Evolutionary conservation across 768 basidiomycete genomes (phyloP).

Genomic region (Lentinula edodes): DNA sequence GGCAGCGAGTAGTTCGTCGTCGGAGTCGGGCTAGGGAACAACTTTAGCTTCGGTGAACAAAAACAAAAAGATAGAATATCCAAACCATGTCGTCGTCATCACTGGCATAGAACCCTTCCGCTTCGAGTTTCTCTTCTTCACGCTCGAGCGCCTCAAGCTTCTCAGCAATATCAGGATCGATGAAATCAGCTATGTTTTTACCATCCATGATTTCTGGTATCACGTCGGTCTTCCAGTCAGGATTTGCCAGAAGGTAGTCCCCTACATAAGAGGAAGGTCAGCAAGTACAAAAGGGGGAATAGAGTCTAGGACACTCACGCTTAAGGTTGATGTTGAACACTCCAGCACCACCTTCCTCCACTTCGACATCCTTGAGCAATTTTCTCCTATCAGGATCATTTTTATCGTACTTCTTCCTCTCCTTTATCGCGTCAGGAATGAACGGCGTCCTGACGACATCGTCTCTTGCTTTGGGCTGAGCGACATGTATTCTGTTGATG

Average conservation of each 20-base stretch:
- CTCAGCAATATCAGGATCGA: constrained; percentile 95
- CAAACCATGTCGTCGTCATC: constrained; percentile 74
- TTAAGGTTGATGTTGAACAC: constrained; percentile 89
- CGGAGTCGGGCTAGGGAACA: constrained; percentile 44
- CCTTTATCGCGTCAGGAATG: constrained; percentile 82
- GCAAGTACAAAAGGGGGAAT: neutral
- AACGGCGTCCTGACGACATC: constrained; percentile 83
- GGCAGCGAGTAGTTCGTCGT: constrained; percentile 77
- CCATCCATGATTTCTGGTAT: constrained; percentile 99
- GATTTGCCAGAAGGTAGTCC: constrained; percentile 78
- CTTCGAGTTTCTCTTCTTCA: constrained; percentile 91
- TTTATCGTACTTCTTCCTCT: constrained; percentile 80
- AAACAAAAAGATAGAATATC: constrained; percentile 15
- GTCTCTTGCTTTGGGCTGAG: constrained; percentile 85
- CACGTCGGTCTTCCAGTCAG: constrained; percentile 92
- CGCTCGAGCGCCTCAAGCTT: constrained; percentile 96
- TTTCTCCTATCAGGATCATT: constrained; percentile 69
- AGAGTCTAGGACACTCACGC: constrained; percentile 47
- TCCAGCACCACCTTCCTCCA: constrained; percentile 83
- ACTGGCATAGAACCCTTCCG: constrained; percentile 91
- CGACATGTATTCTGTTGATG: constrained; percentile 94
- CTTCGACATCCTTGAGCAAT: constrained; percentile 78
- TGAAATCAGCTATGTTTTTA: constrained; percentile 98
- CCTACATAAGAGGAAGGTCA: constrained; percentile 43
- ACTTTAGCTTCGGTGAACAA: neutral